Conservation (phyloP, 2,329 filamentous ascomycete species). For the Podosphaera leucotricha region DNA sequence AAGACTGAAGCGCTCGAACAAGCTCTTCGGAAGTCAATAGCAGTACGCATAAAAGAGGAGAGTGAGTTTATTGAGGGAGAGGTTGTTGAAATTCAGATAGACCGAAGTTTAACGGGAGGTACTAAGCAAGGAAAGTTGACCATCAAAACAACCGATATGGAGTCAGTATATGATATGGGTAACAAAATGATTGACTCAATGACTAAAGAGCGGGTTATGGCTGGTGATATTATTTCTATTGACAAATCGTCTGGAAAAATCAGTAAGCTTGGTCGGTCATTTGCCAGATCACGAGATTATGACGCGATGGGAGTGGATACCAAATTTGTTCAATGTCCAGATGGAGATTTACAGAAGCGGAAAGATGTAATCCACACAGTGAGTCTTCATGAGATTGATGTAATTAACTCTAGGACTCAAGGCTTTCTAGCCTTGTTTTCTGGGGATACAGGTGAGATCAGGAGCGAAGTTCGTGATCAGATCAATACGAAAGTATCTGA, state of each 20-base stretch:
- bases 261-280: slow-evolving; percentile 85
- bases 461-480: slow-evolving; percentile 90
- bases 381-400: slow-evolving; percentile 91
- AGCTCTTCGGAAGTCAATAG: slow-evolving; percentile 96
- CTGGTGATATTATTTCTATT: slow-evolving; percentile 92
- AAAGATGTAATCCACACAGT: slow-evolving; percentile 96
- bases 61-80: slow-evolving; percentile 98
- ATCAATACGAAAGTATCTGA: slow-evolving; percentile 98
- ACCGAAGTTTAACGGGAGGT: slow-evolving; percentile 83
- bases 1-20: slow-evolving; percentile 97
- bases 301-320: slow-evolving; percentile 98
- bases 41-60: slow-evolving; percentile 94
- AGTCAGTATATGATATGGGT: slow-evolving; percentile 98
- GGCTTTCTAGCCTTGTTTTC: slow-evolving; percentile 94
- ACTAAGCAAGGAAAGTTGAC: slow-evolving; percentile 98
- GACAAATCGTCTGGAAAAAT: slow-evolving; percentile 98
- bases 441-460: slow-evolving; percentile 91
- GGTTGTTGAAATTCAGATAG: slow-evolving; percentile 96
- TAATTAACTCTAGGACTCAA: slow-evolving; percentile 98
- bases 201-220: slow-evolving; percentile 98
- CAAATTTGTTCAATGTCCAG: slow-evolving; percentile 92
- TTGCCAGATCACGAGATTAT: slow-evolving; percentile 87
- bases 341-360: slow-evolving; percentile 90
- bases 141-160: slow-evolving; percentile 99
- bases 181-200: slow-evolving; percentile 99